Conservation (phyloP, 352 stramenopile species). For the Pythium periplocum region DNA sequence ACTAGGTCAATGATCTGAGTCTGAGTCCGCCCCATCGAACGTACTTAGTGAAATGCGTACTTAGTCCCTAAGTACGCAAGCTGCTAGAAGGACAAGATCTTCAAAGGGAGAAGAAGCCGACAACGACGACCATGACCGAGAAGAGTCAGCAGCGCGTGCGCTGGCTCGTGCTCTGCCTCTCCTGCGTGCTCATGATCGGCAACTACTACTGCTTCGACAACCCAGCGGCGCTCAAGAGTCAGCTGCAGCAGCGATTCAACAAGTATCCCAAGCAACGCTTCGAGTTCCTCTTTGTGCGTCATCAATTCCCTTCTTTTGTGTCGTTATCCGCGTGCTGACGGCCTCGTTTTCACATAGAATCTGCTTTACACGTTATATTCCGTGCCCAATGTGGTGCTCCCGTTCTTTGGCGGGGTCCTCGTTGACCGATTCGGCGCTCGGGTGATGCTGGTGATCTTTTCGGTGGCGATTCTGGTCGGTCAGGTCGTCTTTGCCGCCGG, state of each 20-base stretch:
- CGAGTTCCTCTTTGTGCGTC: slow-evolving; percentile 75
- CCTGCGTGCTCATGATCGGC: slow-evolving; percentile 85
- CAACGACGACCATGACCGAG: slow-evolving; percentile 24
- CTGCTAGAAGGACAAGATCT: no score
- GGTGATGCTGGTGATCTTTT: slow-evolving; percentile 84
- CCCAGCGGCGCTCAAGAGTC: slow-evolving; percentile 80
- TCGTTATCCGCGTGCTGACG: slow-evolving; percentile 2
- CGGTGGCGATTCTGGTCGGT: slow-evolving; percentile 68
- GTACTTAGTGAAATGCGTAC: no score
- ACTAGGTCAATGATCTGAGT: no score
- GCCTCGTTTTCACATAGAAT: slow-evolving; percentile 51
- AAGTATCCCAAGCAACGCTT: slow-evolving; percentile 66
- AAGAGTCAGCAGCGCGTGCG: slow-evolving; percentile 72
- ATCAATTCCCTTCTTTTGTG: neutral
- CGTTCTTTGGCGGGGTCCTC: slow-evolving; percentile 91
- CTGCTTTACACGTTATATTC: slow-evolving; percentile 93
- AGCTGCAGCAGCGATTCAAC: slow-evolving; percentile 83
- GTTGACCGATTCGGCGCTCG: slow-evolving; percentile 87
- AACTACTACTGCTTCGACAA: slow-evolving; percentile 93
- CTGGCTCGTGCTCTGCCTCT: slow-evolving; percentile 85
- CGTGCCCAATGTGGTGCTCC: slow-evolving; percentile 90
- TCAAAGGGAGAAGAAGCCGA: no score
- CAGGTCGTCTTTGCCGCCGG: slow-evolving; percentile 88
- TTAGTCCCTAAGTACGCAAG: no score
- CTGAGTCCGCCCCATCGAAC: no score